Conservation (phyloP, 1,139 yeast genomes). For the Lodderomyces elongisporus region DNA sequence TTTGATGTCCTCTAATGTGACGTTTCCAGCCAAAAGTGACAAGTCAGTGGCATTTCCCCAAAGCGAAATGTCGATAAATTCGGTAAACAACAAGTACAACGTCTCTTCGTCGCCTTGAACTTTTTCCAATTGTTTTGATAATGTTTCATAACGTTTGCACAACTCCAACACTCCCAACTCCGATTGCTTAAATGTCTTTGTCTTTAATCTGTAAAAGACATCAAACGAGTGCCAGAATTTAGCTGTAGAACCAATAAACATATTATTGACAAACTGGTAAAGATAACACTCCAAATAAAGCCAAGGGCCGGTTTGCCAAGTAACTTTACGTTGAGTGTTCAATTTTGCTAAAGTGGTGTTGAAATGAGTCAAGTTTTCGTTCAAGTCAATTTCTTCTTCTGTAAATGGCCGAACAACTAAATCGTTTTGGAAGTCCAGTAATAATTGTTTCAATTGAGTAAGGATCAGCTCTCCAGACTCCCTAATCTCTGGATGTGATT, state of each 20-base stretch:
- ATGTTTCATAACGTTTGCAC: conserved; percentile 55
- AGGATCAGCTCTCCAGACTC: conserved; percentile 16
- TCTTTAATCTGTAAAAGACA: conserved; percentile 65
- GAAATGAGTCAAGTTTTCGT: conserved; percentile 46
- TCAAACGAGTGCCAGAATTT: conserved; percentile 58
- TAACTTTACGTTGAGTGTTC: conserved; percentile 24
- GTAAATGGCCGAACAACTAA: conserved; percentile 39
- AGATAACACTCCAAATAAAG: conserved; percentile 78
- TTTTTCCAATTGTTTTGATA: conserved; percentile 28
- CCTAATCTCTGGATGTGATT: conserved; percentile 18
- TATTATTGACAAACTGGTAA: conserved; percentile 58
- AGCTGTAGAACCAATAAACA: conserved; percentile 29
- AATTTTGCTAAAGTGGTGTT: conserved; percentile 40
- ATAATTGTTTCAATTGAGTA: conserved; percentile 32
- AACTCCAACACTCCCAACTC: conserved; percentile 76
- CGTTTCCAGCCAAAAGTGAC: conserved; percentile 78
- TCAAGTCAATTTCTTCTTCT: conserved; percentile 30
- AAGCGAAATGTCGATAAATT: conserved; percentile 79
- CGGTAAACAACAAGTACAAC: conserved; percentile 57
- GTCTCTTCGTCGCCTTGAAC: conserved; percentile 38
- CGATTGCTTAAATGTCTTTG: conserved; percentile 70
- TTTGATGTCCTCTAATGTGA: conserved; percentile 76
- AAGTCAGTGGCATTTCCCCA: conserved; percentile 99
- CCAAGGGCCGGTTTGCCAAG: conserved; percentile 95
- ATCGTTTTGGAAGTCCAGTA: conserved; percentile 36